phyloP scores from a whole-genome alignment of 192 early-diverging fungal species.

The Funneliformis mosseae region DNA sequence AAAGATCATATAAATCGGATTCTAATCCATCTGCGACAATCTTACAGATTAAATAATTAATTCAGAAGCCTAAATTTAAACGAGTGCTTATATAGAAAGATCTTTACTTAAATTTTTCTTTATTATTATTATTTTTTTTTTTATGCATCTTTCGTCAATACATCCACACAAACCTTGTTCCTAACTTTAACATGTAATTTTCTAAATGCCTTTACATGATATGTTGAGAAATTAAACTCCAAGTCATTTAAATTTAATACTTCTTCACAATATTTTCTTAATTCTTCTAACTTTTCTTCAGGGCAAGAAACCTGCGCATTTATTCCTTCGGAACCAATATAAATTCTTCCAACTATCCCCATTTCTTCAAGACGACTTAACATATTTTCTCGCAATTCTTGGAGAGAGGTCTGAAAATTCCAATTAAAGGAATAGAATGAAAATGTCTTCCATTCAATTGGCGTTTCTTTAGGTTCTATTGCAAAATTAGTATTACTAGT shows the following conservation, averaged over 20 bases:
- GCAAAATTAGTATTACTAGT: neutral
- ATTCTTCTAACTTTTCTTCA: conserved; percentile 42
- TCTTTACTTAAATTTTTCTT: conserved; percentile 26
- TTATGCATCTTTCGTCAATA: conserved; percentile 19
- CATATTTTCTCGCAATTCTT: conserved; percentile 44
- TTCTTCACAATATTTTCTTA: conserved; percentile 58
- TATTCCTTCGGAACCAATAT: conserved; percentile 73
- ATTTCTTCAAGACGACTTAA: conserved; percentile 47
- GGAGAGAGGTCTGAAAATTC: conserved; percentile 36
- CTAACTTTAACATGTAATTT: conserved; percentile 70
- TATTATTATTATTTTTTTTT: too few relatives aligned
- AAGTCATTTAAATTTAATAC: conserved; percentile 42
- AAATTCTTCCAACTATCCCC: conserved; percentile 72
- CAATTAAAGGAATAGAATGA: conserved; percentile 60
- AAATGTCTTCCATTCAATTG: conserved; percentile 40
- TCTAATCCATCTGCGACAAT: conserved; percentile 63
- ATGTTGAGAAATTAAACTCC: conserved; percentile 69
- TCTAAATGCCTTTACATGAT: conserved; percentile 62
- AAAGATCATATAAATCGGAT: conserved; percentile 55
- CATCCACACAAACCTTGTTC: conserved; percentile 45
- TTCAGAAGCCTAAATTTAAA: neutral
- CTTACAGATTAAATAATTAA: conserved; percentile 26
- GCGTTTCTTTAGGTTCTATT: neutral
- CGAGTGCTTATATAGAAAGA: conserved; percentile 7
- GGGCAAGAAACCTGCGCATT: conserved; percentile 81